Evolutionary conservation across 1,139 yeast genomes (phyloP).

Genomic region (Candida buenavistaensis): DNA sequence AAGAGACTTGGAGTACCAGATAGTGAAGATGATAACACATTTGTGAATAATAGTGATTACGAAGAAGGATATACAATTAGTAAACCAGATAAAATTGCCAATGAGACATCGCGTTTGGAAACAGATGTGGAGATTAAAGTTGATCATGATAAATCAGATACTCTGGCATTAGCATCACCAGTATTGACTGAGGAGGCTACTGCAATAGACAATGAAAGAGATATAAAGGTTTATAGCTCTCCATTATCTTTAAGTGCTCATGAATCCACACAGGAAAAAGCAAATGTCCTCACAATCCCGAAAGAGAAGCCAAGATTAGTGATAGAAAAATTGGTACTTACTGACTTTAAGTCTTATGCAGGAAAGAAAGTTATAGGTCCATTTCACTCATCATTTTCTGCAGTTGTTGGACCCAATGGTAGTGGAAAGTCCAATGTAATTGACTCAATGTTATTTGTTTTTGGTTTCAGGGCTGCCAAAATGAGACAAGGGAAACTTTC

Average conservation of each 20-base stretch:
- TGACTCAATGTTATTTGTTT: constrained; percentile 92
- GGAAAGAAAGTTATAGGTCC: constrained; percentile 96
- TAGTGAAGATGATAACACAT: constrained; percentile 26
- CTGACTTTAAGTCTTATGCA: constrained; percentile 93
- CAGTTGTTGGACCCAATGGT: constrained; percentile 99
- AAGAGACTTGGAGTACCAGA: constrained; percentile 19
- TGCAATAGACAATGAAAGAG: neutral
- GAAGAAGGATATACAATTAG: no score
- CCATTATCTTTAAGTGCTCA: neutral
- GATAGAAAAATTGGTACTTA: constrained; percentile 68
- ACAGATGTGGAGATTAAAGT: no score
- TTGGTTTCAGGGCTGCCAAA: constrained; percentile 94
- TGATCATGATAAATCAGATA: neutral
- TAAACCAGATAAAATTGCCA: no score
- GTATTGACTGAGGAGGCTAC: constrained; percentile 5
- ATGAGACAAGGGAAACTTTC: constrained; percentile 95
- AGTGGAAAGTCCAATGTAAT: constrained; percentile 97
- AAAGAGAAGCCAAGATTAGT: constrained; percentile 62
- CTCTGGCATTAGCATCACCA: neutral
- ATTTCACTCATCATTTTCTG: constrained; percentile 88
- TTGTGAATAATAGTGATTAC: constrained; percentile 45
- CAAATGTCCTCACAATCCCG: constrained; percentile 8
- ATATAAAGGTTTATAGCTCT: constrained; percentile 3
- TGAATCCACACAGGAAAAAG: constrained; percentile 11
- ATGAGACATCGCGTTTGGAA: no score